Evolutionary conservation across 345 rosid species (phyloP).

Genomic region (Adansonia digitata): DNA sequence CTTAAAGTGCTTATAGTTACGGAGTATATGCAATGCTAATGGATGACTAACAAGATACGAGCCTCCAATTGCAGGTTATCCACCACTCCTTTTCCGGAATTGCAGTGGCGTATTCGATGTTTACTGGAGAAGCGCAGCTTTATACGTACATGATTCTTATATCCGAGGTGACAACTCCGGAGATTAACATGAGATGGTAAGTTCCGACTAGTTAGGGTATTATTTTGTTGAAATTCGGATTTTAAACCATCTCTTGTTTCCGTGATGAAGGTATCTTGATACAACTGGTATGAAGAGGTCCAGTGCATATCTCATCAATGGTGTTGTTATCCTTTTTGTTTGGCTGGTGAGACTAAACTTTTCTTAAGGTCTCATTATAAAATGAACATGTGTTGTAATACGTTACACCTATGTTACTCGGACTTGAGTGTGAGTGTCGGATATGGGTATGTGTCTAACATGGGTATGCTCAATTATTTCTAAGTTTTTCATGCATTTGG

Average conservation of each 20-base stretch:
- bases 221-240: too few species aligned
- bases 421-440: too few species aligned
- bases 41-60: conserved; percentile 2
- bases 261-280: conserved; percentile 61
- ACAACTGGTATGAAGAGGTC: conserved; percentile 78
- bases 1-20: background rate
- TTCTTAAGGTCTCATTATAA: conserved; percentile 4
- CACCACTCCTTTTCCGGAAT: conserved; percentile 69
- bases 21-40: background rate
- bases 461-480: too few species aligned
- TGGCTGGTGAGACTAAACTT: conserved; percentile 70
- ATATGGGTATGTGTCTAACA: too few species aligned
- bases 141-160: conserved; percentile 80
- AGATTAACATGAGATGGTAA: conserved; percentile 87
- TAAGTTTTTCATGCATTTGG: too few species aligned
- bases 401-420: too few species aligned
- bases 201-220: background rate
- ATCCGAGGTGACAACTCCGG: conserved; percentile 88
- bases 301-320: conserved; percentile 64
- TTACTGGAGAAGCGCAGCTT: conserved; percentile 73
- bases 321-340: conserved; percentile 56
- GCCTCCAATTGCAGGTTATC: conserved; percentile 48
- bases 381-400: background rate
- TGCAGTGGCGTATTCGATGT: conserved; percentile 67
- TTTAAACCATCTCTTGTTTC: conserved; percentile 10